These are phyloP conservation scores for Arthrobotrys sphaeroides DNA, from an alignment of 2,329 filamentous ascomycete species.

Conservation along the genomic window DNA sequence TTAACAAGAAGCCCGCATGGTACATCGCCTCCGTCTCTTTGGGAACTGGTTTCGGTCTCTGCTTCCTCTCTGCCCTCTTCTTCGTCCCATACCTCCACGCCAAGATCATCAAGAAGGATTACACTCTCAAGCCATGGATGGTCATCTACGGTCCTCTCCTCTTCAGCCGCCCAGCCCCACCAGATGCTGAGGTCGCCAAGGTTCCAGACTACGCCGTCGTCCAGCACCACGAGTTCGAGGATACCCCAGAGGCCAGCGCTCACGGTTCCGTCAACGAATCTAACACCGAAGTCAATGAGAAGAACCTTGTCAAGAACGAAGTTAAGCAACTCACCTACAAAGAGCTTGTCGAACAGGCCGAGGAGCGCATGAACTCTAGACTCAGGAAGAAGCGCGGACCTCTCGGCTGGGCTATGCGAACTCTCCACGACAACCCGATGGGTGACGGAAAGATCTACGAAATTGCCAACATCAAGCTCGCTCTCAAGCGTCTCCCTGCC, in stretches of 20 bases:
- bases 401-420: slow-evolving; percentile 84
- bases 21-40: slow-evolving; percentile 70
- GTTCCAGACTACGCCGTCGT: slow-evolving; percentile 82
- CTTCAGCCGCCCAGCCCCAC: slow-evolving; percentile 62
- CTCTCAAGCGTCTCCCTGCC: slow-evolving; percentile 74
- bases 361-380: slow-evolving; percentile 70
- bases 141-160: slow-evolving; percentile 68
- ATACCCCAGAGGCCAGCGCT: slow-evolving; percentile 60
- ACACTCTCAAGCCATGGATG: slow-evolving; percentile 69
- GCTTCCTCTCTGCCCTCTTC: slow-evolving; percentile 66
- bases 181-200: slow-evolving; percentile 64
- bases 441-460: slow-evolving; percentile 79
- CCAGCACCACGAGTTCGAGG: slow-evolving; percentile 70
- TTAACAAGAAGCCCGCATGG: slow-evolving; percentile 73
- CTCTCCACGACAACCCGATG: slow-evolving; percentile 76
- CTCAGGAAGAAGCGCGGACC: slow-evolving; percentile 72
- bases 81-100: slow-evolving; percentile 71
- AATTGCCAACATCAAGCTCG: slow-evolving; percentile 72
- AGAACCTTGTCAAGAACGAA: slow-evolving; percentile 64
- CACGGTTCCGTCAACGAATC: slow-evolving; percentile 56
- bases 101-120: slow-evolving; percentile 70
- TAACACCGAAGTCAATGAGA: slow-evolving; percentile 62
- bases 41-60: slow-evolving; percentile 66
- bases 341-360: slow-evolving; percentile 68
- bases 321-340: slow-evolving; percentile 69